Evolutionary conservation across 2,329 filamentous ascomycete genomes (phyloP), one percentile per base, ranked within the genome.

Genomic region (Fusarium scirpi): DNA sequence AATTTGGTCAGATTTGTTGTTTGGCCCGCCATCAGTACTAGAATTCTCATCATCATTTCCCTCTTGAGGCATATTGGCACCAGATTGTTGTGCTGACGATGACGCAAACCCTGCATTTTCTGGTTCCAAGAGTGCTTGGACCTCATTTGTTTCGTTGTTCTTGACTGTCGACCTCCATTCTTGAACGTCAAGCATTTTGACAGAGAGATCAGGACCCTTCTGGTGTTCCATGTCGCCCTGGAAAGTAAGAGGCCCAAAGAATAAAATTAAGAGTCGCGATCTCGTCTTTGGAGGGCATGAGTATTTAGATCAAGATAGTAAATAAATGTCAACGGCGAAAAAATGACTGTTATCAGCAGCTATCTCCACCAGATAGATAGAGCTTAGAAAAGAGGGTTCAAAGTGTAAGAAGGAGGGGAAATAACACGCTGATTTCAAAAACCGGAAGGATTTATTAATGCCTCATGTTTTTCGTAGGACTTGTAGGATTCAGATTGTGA

Each of bases 171-270:
- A 46, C 16, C 1, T 45, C 22, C 41, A 25, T 8, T 6, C 4
- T 24, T 25, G 43, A 3, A 46, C 8, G 4, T 46, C 10, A 7
- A 25, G 44, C 25, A 3, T 13, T 8, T 46, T 11, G 24, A 8
- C 5, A 12, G 0, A 13, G 44, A 8, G 4, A 27, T 27, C 10
- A 8, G 22, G 11, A 6, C 11, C 6, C 2, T 25, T 46, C 2
- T 13, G 44, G 6, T 46, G 3, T 6, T 38, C 34, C 34, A 38
- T 38, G 18, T 38, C 18, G 18, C 18, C 18, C 16, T 11, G 34
- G 34, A n/a, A n/a, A n/a, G 3, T 7, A 4, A 38, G 18, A 1
- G 16, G 8, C 9, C 18, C 9, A 9, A n/a, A 38, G 11, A 2
- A n/a, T 6, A 38, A 18, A 11, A n/a, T n/a, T 11, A 18, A n/a